Evolutionary conservation across 495 filamentous ascomycete species (phyloP), one percentile per base, ranked within the genome.

Genomic region (Cercophora samala): DNA sequence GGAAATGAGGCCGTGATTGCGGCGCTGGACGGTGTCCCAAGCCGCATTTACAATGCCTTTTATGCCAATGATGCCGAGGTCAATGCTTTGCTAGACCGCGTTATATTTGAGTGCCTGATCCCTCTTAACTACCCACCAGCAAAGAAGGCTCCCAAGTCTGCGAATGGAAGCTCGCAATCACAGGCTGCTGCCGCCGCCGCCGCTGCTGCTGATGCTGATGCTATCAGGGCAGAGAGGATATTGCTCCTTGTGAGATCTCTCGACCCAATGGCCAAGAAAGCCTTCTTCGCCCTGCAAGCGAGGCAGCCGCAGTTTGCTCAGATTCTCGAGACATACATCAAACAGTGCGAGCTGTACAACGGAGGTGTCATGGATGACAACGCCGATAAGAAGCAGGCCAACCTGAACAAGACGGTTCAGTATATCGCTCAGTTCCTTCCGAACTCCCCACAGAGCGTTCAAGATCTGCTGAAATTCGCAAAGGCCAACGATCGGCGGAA

Each of bases 31-130:
- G 88, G 88, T 58, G 91, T 93, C 55, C 94, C 95, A 15, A 89
- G 88, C 1, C 93, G 88, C 72, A 93, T 98, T 51, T 87, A 96
- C 64, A 92, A 93, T 70, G 88, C 91, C 0, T 91, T 89, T 68
- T 99, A 97, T 73, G 90, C 93, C 58, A 97, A 97, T 73, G 93
- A 97, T 72, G 80, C 81, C 4, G 93, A 97, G 66, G 86, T 97
- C 63, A 93, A 93, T 74, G 84, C 90, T 22, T 79, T 93, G 58
- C 82, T 97, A 37, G 93, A 97, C 66, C 87, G 88, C 22, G 91
- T 94, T n/a, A 77, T 96, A 54, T 96, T 88, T 76, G 93, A 97
- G 66, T 88, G 86, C 29, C 83, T 99, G 25, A 81, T 98, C 17
- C 96, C 95, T 11, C 82, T 98, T 0, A 85, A 81, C 29, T 99